Conservation (phyloP, 495 filamentous ascomycete species). For the Neurospora sp. region DNA sequence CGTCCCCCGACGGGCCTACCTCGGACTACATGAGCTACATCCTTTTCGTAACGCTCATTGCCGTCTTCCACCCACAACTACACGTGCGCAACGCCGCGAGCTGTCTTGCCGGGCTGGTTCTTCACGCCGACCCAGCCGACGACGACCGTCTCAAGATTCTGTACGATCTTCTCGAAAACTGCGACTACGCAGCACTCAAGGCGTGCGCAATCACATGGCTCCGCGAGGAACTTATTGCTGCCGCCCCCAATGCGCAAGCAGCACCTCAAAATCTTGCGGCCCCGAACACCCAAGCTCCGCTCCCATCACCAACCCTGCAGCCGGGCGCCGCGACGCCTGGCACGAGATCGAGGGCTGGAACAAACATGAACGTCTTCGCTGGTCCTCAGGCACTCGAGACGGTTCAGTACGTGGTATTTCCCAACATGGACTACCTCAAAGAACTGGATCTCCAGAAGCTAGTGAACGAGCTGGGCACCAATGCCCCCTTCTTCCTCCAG, state of each 20-base stretch:
- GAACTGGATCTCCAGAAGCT: slow-evolving; percentile 17
- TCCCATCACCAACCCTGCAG: background rate
- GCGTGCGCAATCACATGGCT: slow-evolving; percentile 79
- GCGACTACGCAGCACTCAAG: slow-evolving; percentile 64
- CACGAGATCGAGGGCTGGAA: slow-evolving; percentile 14
- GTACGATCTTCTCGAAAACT: slow-evolving; percentile 69
- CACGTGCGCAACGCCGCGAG: slow-evolving; percentile 64
- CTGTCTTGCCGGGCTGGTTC: slow-evolving; percentile 56
- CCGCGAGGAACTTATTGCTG: slow-evolving; percentile 66
- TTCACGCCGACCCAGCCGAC: slow-evolving; percentile 68
- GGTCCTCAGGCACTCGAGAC: slow-evolving; percentile 38
- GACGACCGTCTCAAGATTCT: slow-evolving; percentile 65
- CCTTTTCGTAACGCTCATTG: slow-evolving; percentile 53
- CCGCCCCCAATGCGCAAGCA: slow-evolving; percentile 13
- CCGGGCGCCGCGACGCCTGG: slow-evolving; percentile 7
- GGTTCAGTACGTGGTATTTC: slow-evolving; percentile 37
- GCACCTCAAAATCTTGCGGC: slow-evolving; percentile 1
- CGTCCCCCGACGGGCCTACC: slow-evolving; percentile 12
- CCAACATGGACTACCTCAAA: slow-evolving; percentile 21
- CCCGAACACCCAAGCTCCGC: background rate
- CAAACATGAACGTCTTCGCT: slow-evolving; percentile 44
- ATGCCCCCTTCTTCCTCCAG: slow-evolving; percentile 35
- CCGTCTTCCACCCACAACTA: slow-evolving; percentile 57
- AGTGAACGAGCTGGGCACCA: slow-evolving; percentile 21
- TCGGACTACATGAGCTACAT: slow-evolving; percentile 44